Percentiles rank a stretch among this genome's conserved stretches.
Evolutionary conservation across 2,329 filamentous ascomycete species (phyloP).

Genomic region (Cladophialophora bantiana): DNA sequence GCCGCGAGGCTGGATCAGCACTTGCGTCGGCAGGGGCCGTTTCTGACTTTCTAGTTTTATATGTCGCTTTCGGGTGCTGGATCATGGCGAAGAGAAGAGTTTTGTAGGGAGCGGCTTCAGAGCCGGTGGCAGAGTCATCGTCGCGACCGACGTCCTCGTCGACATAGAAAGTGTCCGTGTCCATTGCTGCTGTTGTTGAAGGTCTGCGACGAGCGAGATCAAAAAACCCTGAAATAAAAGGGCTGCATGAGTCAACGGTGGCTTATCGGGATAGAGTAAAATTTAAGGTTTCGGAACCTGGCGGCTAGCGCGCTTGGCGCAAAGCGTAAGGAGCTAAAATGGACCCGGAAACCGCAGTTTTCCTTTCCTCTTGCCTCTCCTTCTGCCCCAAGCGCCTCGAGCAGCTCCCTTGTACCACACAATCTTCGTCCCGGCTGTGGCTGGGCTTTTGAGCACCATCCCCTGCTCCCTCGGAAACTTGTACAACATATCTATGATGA

Average conservation of each 20-base stretch:
- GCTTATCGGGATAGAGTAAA: constrained; percentile 18
- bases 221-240: constrained; percentile 8
- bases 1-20: constrained; percentile 68
- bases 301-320: constrained; percentile 18
- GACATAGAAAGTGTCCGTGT: constrained; percentile 68
- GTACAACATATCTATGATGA: background rate
- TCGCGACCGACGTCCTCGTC: constrained; percentile 82
- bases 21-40: constrained; percentile 66
- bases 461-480: background rate
- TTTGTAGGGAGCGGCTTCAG: constrained; percentile 79
- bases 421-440: background rate
- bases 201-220: background rate
- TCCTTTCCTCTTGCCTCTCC: background rate
- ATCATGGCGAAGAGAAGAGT: constrained; percentile 79
- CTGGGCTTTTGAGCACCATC: background rate
- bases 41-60: constrained; percentile 72
- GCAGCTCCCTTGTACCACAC: background rate
- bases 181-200: background rate
- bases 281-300: constrained; percentile 12
- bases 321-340: constrained; percentile 3
- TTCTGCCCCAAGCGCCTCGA: background rate
- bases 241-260: constrained; percentile 16
- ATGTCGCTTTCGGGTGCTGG: constrained; percentile 69
- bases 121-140: constrained; percentile 69
- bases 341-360: constrained; percentile 5